Evolutionary conservation across 805 yeast genomes (phyloP).

Genomic region (Clavispora vitiphila): DNA sequence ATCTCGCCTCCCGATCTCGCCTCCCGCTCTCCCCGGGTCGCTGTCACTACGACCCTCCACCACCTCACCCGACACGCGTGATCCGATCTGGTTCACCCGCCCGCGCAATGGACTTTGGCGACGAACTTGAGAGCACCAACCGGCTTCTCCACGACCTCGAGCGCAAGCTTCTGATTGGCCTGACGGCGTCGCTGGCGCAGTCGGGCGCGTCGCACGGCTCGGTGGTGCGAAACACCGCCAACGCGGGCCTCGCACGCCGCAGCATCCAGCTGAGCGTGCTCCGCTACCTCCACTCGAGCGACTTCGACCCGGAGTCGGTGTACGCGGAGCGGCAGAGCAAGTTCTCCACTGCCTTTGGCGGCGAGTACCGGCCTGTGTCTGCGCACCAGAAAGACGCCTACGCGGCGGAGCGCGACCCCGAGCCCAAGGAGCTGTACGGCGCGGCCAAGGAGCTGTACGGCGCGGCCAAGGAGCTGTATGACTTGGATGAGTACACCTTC

Average conservation of each 20-base stretch:
- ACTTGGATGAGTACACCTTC: background rate
- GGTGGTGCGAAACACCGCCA: constrained; percentile 17
- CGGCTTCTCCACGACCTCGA: constrained; percentile 27
- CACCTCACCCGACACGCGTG: no score
- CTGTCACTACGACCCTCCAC: no score
- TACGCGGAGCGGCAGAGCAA: constrained; percentile 31
- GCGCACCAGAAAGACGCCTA: background rate
- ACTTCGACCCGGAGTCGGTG: constrained; percentile 32
- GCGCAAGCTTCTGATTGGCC: constrained; percentile 28
- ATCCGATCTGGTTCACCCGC: no score
- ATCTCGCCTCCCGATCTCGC: no score
- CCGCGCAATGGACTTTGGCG: background rate
- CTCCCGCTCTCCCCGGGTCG: no score
- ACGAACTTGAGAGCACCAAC: constrained; percentile 23
- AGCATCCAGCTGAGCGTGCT: constrained; percentile 30
- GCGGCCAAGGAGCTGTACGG: no score
- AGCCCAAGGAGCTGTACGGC: no score
- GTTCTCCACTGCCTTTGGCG: constrained; percentile 27
- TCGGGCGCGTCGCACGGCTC: constrained; percentile 18
- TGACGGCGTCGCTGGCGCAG: constrained; percentile 25
- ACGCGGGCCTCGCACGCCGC: constrained; percentile 21
- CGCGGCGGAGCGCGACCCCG: no score
- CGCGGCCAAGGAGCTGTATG: no score
- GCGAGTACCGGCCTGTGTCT: constrained; percentile 17
- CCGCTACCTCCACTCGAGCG: constrained; percentile 25